Evolutionary conservation across 495 filamentous ascomycete species (phyloP).

Genomic region (Acidiella bohemica): DNA sequence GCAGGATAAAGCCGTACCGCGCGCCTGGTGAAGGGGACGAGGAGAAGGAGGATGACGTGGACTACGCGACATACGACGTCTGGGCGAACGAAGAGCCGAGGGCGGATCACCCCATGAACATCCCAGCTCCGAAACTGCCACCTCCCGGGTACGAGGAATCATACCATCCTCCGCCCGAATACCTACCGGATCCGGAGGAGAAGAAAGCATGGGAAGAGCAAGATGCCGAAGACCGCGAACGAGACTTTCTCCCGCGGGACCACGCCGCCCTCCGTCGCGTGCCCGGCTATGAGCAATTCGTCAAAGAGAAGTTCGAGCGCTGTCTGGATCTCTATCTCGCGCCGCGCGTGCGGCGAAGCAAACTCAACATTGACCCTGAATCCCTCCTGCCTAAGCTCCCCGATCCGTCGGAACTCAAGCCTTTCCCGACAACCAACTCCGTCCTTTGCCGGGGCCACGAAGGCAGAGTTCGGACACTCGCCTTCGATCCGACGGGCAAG

Average conservation of each 20-base stretch:
- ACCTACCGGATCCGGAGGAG: slow-evolving; percentile 74
- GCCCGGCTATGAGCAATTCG: slow-evolving; percentile 77
- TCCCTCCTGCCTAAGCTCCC: slow-evolving; percentile 88
- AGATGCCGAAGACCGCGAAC: slow-evolving; percentile 82
- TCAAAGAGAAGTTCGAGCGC: slow-evolving; percentile 92
- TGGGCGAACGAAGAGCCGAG: slow-evolving; percentile 83
- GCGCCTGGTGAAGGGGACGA: slow-evolving; percentile 51
- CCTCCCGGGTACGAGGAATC: slow-evolving; percentile 90
- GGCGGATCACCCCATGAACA: slow-evolving; percentile 81
- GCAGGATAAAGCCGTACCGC: slow-evolving; percentile 83
- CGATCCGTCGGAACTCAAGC: slow-evolving; percentile 80
- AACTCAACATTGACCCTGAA: slow-evolving; percentile 91
- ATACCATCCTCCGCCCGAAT: slow-evolving; percentile 94
- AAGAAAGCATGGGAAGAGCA: slow-evolving; percentile 75
- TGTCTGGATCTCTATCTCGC: slow-evolving; percentile 93
- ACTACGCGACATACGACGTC: slow-evolving; percentile 64
- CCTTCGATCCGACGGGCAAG: slow-evolving; percentile 61
- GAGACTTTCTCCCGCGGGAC: slow-evolving; percentile 71
- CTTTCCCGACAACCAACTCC: slow-evolving; percentile 80
- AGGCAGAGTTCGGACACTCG: slow-evolving; percentile 71
- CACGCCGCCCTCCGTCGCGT: slow-evolving; percentile 77
- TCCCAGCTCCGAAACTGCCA: slow-evolving; percentile 89
- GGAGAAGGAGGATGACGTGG: slow-evolving; percentile 40
- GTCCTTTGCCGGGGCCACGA: slow-evolving; percentile 78
- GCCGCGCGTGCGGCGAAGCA: slow-evolving; percentile 78